phyloP scores from a whole-genome alignment of 306 rosid genomes.

The Inga leiocalycina region DNA sequence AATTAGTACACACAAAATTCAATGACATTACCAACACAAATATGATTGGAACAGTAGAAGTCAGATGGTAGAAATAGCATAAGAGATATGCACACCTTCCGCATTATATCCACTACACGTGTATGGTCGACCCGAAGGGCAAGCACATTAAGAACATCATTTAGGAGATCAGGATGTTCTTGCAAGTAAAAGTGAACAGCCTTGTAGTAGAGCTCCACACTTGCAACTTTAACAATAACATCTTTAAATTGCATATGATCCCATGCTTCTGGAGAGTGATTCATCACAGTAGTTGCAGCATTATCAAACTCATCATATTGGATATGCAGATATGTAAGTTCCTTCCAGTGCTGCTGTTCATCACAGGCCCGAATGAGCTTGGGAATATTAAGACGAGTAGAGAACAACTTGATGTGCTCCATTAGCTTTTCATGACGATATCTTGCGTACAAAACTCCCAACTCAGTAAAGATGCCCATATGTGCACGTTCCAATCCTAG shows the following conservation, averaged over 20 bases:
- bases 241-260: constrained; percentile 99
- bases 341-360: constrained; percentile 97
- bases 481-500: constrained; percentile 93
- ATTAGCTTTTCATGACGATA: constrained; percentile 89
- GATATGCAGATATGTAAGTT: constrained; percentile 82
- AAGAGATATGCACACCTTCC: constrained; percentile 61
- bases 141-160: constrained; percentile 89
- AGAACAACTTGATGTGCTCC: constrained; percentile 94
- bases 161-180: constrained; percentile 93
- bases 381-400: constrained; percentile 92
- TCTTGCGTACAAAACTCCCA: constrained; percentile 97
- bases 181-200: constrained; percentile 96
- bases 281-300: constrained; percentile 95
- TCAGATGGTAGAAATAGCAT: background rate
- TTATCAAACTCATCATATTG: constrained; percentile 97
- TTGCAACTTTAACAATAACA: constrained; percentile 92
- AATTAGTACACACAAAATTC: constrained; percentile 13
- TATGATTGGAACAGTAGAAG: constrained; percentile 1
- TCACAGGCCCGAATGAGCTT: constrained; percentile 98
- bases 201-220: constrained; percentile 90
- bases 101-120: constrained; percentile 93
- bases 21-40: constrained; percentile 20
- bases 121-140: constrained; percentile 97
- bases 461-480: constrained; percentile 95
- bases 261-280: constrained; percentile 99